phyloP scores from a whole-genome alignment of 495 filamentous ascomycete species.

The Pyrenula aspistea region DNA sequence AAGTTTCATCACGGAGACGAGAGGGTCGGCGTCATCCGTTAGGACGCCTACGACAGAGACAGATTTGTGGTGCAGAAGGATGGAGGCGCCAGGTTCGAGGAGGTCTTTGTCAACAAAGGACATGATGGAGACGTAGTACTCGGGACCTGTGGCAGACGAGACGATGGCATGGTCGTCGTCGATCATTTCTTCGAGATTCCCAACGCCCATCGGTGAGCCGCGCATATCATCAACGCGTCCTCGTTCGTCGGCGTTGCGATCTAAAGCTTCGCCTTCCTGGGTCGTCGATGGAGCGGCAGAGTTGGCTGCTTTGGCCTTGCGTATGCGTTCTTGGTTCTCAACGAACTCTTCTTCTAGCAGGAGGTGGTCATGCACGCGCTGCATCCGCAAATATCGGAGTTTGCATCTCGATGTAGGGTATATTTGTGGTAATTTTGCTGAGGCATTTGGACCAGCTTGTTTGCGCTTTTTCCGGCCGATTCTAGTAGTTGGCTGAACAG shows the following conservation, averaged over 20 bases:
- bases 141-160: constrained; percentile 89
- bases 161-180: constrained; percentile 99
- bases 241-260: constrained; percentile 88
- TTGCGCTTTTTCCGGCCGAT: constrained; percentile 98
- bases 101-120: constrained; percentile 99
- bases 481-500: constrained; percentile 90
- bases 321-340: constrained; percentile 90
- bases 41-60: constrained; percentile 96
- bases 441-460: constrained; percentile 80
- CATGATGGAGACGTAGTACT: constrained; percentile 99
- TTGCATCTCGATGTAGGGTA: constrained; percentile 96
- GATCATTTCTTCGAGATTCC: constrained; percentile 96
- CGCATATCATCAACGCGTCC: constrained; percentile 97
- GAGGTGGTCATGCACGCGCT: constrained; percentile 94
- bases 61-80: constrained; percentile 92
- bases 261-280: constrained; percentile 30
- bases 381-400: constrained; percentile 92
- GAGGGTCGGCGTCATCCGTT: constrained; percentile 90
- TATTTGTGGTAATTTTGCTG: constrained; percentile 86
- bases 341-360: constrained; percentile 97
- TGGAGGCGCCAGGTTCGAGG: constrained; percentile 89
- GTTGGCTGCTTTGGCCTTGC: constrained; percentile 81
- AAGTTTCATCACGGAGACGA: constrained; percentile 98
- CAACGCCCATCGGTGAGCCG: constrained; percentile 96
- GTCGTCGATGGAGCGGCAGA: constrained; percentile 33